These are phyloP conservation scores for Apiospora aurea DNA, from an alignment of 2,329 filamentous ascomycete species.

Conservation along the genomic window DNA sequence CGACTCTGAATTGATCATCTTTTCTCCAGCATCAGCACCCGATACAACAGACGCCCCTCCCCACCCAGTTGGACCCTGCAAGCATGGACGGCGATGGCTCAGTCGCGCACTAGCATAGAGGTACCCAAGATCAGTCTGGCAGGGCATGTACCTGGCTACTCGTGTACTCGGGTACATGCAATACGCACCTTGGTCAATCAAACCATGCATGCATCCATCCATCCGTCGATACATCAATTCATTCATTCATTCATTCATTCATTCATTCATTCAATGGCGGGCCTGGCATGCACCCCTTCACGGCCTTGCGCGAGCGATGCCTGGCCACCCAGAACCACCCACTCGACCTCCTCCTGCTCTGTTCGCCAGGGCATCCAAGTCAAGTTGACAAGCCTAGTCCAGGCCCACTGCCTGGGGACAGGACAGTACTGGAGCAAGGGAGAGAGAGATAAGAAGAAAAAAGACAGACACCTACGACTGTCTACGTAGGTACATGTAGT, in stretches of 20 bases:
- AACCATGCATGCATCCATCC: too few species aligned
- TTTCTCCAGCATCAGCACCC: conserved; percentile 15
- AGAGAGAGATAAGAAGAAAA: background rate
- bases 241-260: background rate
- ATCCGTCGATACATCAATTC: background rate
- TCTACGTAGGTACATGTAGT: background rate
- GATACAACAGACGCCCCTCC: background rate
- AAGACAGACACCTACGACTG: background rate
- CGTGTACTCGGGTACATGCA: conserved; percentile 15
- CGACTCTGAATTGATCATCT: background rate
- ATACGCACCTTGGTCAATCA: background rate
- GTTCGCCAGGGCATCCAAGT: conserved; percentile 24
- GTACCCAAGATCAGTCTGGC: conserved; percentile 16
- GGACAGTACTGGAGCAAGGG: conserved; percentile 2
- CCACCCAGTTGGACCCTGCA: conserved; percentile 16
- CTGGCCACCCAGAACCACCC: conserved; percentile 21
- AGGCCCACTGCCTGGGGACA: conserved; percentile 2
- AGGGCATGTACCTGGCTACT: background rate
- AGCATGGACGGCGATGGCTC: conserved; percentile 3
- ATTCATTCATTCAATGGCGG: background rate
- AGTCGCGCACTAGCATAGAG: background rate
- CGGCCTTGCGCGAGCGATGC: conserved; percentile 24
- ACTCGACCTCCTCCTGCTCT: background rate
- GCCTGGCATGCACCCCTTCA: conserved; percentile 9
- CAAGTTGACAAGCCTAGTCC: conserved; percentile 10